phyloP scores from a whole-genome alignment of 2,329 filamentous ascomycete species.

The Fusarium sp. region DNA sequence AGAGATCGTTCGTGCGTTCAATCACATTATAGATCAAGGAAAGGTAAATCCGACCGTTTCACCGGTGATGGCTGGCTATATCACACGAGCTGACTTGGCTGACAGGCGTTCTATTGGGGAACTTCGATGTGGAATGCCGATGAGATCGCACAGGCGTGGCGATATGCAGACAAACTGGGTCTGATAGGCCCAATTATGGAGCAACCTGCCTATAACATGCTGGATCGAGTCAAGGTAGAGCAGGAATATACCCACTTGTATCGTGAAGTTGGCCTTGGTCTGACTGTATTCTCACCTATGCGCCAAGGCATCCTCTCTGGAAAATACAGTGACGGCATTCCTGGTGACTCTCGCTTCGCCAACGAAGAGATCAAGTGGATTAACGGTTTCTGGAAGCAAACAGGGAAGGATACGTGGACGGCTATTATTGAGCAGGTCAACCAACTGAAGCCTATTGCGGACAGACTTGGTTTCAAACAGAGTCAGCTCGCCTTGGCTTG shows the following conservation, averaged over 20 bases:
- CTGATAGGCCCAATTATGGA: conserved; percentile 72
- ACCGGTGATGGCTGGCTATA: background rate
- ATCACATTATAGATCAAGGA: conserved; percentile 73
- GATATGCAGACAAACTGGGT: conserved; percentile 66
- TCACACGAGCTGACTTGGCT: background rate
- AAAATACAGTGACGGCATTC: conserved; percentile 73
- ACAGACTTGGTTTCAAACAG: conserved; percentile 68
- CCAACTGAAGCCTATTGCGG: conserved; percentile 68
- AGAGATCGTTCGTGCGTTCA: conserved; percentile 76
- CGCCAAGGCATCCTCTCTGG: conserved; percentile 67
- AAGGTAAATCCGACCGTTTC: conserved; percentile 37
- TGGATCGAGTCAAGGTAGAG: conserved; percentile 70
- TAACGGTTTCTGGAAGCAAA: conserved; percentile 60
- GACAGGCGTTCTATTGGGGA: conserved; percentile 74
- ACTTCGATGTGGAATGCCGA: conserved; percentile 74
- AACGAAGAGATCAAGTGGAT: conserved; percentile 66
- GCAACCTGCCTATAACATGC: conserved; percentile 73
- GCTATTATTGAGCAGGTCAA: conserved; percentile 67
- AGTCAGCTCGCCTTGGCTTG: conserved; percentile 67
- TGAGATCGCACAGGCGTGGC: conserved; percentile 71
- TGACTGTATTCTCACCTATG: conserved; percentile 71
- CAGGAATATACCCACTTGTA: conserved; percentile 69
- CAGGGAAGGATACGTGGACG: conserved; percentile 63
- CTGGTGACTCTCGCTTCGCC: conserved; percentile 66
- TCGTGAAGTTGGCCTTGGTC: conserved; percentile 65